Conservation (phyloP, 2,329 filamentous ascomycete genomes). For the Aureobasidium sp. region DNA sequence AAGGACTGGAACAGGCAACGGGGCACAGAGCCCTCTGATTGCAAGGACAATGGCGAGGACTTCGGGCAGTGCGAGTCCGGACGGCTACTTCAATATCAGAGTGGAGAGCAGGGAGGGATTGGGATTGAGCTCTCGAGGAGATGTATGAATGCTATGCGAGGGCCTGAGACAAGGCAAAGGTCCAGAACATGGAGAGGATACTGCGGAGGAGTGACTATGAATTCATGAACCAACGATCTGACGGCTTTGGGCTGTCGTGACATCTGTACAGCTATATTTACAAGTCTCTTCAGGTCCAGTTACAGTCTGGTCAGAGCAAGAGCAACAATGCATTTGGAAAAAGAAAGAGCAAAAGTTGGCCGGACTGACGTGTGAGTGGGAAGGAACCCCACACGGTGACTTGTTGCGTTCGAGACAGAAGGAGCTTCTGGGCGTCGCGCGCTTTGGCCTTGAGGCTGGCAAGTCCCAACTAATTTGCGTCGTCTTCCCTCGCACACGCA, state of each 20-base stretch:
- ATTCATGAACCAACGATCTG: neutral
- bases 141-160: neutral
- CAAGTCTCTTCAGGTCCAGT: neutral
- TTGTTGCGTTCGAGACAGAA: neutral
- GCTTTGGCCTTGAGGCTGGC: slow-evolving; percentile 1
- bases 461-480: slow-evolving; percentile 8
- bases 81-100: slow-evolving; percentile 21
- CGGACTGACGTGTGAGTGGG: neutral
- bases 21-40: slow-evolving; percentile 16
- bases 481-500: neutral
- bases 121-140: neutral
- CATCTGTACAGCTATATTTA: neutral
- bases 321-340: neutral
- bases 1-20: slow-evolving; percentile 16
- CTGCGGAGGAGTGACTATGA: neutral
- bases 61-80: slow-evolving; percentile 19
- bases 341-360: neutral
- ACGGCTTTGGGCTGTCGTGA: neutral
- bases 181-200: neutral
- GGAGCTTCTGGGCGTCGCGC: neutral
- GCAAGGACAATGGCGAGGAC: slow-evolving; percentile 8
- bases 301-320: neutral
- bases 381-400: neutral
- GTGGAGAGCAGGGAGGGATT: neutral
- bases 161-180: neutral